Conservation (phyloP, 129 eudicot species). For the Artemisia tridentata region DNA sequence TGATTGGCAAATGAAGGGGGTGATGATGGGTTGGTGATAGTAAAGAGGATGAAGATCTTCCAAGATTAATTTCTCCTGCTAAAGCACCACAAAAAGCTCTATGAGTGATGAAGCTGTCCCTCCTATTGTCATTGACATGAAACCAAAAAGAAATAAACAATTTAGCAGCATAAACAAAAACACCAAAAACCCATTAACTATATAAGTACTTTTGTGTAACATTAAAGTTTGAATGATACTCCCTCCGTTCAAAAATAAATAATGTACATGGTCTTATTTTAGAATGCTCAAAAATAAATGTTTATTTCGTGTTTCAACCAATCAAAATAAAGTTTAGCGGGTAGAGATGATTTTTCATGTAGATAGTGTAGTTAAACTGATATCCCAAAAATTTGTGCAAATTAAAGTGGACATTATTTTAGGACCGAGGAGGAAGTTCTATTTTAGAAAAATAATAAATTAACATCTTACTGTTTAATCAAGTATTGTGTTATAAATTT, state of each 20-base stretch:
- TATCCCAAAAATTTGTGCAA: too few relatives aligned
- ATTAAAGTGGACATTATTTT: too few relatives aligned
- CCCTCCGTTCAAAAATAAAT: background rate
- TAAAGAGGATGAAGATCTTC: slow-evolving; percentile 44
- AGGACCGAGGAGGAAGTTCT: too few relatives aligned
- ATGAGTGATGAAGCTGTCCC: slow-evolving; percentile 83
- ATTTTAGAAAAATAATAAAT: too few relatives aligned
- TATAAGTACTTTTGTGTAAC: background rate
- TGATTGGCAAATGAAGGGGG: slow-evolving; percentile 31
- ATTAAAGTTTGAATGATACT: background rate
- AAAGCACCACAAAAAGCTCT: slow-evolving; percentile 80
- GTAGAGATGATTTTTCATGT: too few relatives aligned
- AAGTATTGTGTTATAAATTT: too few relatives aligned
- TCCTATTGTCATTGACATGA: slow-evolving; percentile 41
- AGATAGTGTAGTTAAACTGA: too few relatives aligned
- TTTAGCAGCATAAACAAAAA: slow-evolving; percentile 10
- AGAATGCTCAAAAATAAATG: background rate
- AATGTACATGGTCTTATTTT: background rate
- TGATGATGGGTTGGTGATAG: slow-evolving; percentile 31
- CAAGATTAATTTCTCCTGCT: slow-evolving; percentile 48
- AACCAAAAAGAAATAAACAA: slow-evolving; percentile 35
- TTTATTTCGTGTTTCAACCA: background rate
- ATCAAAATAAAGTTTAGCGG: too few relatives aligned
- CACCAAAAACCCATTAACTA: background rate
- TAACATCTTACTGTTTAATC: too few relatives aligned